phyloP scores from a whole-genome alignment of 2,329 filamentous ascomycete species.

The Aspergillus sp. region DNA sequence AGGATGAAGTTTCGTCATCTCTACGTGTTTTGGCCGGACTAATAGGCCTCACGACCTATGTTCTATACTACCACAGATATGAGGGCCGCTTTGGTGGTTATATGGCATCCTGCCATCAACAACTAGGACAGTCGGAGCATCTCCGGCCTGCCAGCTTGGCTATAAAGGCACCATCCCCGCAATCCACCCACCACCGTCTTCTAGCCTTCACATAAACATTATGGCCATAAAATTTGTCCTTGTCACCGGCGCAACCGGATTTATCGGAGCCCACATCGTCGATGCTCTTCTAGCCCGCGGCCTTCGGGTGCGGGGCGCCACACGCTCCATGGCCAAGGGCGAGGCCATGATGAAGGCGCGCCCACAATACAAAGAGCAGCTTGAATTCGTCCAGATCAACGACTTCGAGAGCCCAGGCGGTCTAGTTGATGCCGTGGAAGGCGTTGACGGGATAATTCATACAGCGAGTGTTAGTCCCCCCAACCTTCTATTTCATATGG shows the following conservation, averaged over 20 bases:
- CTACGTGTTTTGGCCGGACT: too few species aligned
- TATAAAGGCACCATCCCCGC: not conserved
- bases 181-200: not conserved
- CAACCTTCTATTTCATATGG: not conserved
- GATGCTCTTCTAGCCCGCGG: slow-evolving; percentile 25
- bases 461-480: slow-evolving; percentile 43
- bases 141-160: not conserved
- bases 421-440: slow-evolving; percentile 41
- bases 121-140: not conserved
- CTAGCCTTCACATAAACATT: not conserved
- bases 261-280: slow-evolving; percentile 31
- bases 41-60: too few species aligned
- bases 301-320: slow-evolving; percentile 24
- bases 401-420: slow-evolving; percentile 44
- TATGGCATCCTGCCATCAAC: too few species aligned
- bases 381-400: slow-evolving; percentile 46
- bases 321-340: slow-evolving; percentile 23
- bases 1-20: too few species aligned
- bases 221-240: slow-evolving; percentile 19
- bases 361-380: slow-evolving; percentile 32
- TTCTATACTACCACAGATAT: too few species aligned
- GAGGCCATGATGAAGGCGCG: slow-evolving; percentile 40
- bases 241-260: slow-evolving; percentile 30
- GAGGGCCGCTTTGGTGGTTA: too few species aligned
- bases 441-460: slow-evolving; percentile 47